Conservation (phyloP, 768 basidiomycete genomes). For the Rhizopogon rudus region DNA sequence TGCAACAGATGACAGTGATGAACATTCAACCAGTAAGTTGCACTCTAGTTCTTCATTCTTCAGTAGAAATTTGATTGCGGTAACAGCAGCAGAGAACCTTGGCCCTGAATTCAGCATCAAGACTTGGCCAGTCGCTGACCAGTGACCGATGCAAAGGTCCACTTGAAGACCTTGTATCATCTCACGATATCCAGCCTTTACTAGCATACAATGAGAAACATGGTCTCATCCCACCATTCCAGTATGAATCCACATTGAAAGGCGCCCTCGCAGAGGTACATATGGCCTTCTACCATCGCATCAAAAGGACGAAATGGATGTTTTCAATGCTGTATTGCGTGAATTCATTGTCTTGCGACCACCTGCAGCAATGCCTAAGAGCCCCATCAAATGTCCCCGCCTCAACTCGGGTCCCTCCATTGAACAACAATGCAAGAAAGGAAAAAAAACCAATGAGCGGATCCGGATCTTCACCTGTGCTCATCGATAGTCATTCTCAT, state of each 20-base stretch:
- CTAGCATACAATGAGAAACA: not conserved
- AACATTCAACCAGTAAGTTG: too few relatives aligned
- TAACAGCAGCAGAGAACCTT: not conserved
- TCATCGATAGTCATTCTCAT: too few relatives aligned
- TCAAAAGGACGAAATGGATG: not conserved
- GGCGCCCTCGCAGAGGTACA: not conserved
- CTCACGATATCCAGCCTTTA: conserved; percentile 1
- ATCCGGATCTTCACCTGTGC: too few relatives aligned
- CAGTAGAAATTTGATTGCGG: too few relatives aligned
- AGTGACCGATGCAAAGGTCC: not conserved
- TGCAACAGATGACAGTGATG: too few relatives aligned
- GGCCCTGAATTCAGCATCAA: not conserved
- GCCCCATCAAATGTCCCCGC: not conserved
- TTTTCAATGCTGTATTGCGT: not conserved
- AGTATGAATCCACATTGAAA: not conserved
- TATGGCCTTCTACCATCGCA: not conserved
- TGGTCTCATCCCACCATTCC: not conserved
- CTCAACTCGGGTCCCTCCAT: too few relatives aligned
- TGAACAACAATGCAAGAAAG: too few relatives aligned
- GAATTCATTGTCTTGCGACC: not conserved
- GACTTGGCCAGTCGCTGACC: not conserved
- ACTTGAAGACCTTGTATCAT: not conserved
- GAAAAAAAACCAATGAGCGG: too few relatives aligned
- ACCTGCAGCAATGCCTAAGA: not conserved
- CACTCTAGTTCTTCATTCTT: too few relatives aligned